These are phyloP conservation scores for Saccharomycopsis crataegensis DNA, from an alignment of 1,139 yeast species.

Conservation along the genomic window DNA sequence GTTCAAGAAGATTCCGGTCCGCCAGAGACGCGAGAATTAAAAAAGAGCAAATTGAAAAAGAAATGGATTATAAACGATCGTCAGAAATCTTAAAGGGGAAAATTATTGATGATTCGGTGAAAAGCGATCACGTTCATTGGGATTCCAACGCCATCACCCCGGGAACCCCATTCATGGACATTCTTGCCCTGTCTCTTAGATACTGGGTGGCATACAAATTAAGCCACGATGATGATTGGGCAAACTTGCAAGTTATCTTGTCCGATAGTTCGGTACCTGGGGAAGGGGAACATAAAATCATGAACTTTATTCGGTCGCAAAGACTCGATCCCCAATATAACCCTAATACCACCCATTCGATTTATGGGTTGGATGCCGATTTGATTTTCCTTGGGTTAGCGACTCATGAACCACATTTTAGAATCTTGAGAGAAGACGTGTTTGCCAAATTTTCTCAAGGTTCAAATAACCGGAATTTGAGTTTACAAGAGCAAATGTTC, in stretches of 20 bases:
- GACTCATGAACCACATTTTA: slow-evolving; percentile 95
- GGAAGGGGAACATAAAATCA: slow-evolving; percentile 97
- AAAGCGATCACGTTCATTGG: slow-evolving; percentile 40
- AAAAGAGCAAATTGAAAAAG: slow-evolving; percentile 52
- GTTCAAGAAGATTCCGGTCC: slow-evolving; percentile 91
- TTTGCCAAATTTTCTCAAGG: slow-evolving; percentile 48
- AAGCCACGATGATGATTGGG: slow-evolving; percentile 88
- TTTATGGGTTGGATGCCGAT: slow-evolving; percentile 97
- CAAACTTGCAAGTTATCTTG: slow-evolving; percentile 69
- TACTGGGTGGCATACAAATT: slow-evolving; percentile 90
- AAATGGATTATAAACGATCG: slow-evolving; percentile 41
- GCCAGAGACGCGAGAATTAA: slow-evolving; percentile 83
- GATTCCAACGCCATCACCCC: slow-evolving; percentile 98
- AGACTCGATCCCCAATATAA: slow-evolving; percentile 79
- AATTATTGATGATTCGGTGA: slow-evolving; percentile 54
- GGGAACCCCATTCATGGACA: slow-evolving; percentile 96
- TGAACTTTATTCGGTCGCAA: slow-evolving; percentile 85
- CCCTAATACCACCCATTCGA: slow-evolving; percentile 87
- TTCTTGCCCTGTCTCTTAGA: slow-evolving; percentile 70
- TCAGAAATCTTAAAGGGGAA: slow-evolving; percentile 45
- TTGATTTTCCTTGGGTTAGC: slow-evolving; percentile 91
- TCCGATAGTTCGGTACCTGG: slow-evolving; percentile 99
- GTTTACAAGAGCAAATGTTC: slow-evolving; percentile 41
- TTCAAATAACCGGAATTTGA: slow-evolving; percentile 44
- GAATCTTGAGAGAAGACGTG: slow-evolving; percentile 91